Conservation (phyloP, 192 early-diverging fungal species). For the Coemansia sp. region DNA sequence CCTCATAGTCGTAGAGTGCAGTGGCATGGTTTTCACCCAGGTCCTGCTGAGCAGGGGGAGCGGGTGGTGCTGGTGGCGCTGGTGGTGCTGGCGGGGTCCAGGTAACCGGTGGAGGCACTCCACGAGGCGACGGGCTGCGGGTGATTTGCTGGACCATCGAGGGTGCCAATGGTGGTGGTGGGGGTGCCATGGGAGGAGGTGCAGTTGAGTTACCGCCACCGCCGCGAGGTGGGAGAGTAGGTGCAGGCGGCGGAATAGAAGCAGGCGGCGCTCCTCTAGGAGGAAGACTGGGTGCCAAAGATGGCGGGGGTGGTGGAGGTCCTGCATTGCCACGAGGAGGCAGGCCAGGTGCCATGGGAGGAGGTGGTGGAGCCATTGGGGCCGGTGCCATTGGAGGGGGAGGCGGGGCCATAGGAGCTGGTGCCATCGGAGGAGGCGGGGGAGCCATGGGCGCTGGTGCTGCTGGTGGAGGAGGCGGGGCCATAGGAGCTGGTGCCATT, state of each 20-base stretch:
- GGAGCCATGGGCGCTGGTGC: conserved; percentile 2
- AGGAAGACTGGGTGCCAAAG: background rate
- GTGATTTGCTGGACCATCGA: no score
- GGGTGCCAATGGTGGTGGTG: no score
- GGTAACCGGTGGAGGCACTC: no score
- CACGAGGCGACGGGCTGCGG: no score
- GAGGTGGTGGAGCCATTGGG: conserved; percentile 4
- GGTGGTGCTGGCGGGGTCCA: conserved; percentile 19
- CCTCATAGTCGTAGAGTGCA: conserved; percentile 81
- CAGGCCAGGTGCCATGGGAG: background rate
- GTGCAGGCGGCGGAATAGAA: background rate
- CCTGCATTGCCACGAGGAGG: background rate
- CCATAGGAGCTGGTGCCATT: background rate
- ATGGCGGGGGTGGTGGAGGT: background rate
- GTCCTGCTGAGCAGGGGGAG: conserved; percentile 12
- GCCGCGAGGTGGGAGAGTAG: conserved; percentile 12
- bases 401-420: conserved; percentile 1
- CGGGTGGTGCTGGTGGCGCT: conserved; percentile 13
- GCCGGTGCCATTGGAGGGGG: background rate
- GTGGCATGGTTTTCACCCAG: conserved; percentile 49
- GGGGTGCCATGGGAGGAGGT: no score
- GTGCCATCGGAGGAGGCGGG: conserved; percentile 5
- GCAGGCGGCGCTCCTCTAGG: no score
- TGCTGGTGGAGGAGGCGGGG: conserved; percentile 6
- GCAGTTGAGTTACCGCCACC: no score